These are phyloP conservation scores for Mycena polygramma DNA, from an alignment of 768 basidiomycete species.

Conservation along the genomic window DNA sequence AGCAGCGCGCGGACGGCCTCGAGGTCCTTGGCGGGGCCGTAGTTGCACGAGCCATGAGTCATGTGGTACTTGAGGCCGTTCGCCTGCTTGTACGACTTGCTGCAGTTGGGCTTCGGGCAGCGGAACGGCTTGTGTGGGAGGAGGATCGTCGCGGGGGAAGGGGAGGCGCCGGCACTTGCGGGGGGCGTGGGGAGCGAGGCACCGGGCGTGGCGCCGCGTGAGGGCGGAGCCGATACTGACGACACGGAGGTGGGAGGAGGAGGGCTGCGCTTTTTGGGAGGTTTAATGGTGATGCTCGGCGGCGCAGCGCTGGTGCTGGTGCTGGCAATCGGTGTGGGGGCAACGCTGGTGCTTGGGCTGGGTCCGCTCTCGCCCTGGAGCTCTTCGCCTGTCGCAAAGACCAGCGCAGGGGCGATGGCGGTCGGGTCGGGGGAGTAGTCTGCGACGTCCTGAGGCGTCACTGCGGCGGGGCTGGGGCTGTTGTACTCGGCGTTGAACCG, in stretches of 20 bases:
- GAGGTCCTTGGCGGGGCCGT: conserved; percentile 88
- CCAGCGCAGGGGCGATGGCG: conserved; percentile 32
- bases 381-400: conserved; percentile 35
- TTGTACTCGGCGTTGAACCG: conserved; percentile 33
- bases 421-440: conserved; percentile 17
- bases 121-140: conserved; percentile 83
- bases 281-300: background rate
- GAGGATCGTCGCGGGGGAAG: conserved; percentile 36
- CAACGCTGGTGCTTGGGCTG: background rate
- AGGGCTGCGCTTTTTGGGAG: conserved; percentile 11
- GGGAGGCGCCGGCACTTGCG: background rate
- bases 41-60: conserved; percentile 94
- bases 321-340: background rate
- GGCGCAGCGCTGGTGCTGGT: background rate
- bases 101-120: conserved; percentile 95
- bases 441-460: conserved; percentile 24
- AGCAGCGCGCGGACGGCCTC: conserved; percentile 83
- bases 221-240: conserved; percentile 36
- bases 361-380: conserved; percentile 16
- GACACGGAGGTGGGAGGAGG: conserved; percentile 5
- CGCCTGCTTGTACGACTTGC: conserved; percentile 96
- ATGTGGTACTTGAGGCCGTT: conserved; percentile 96
- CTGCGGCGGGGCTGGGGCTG: conserved; percentile 27
- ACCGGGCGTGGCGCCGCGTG: conserved; percentile 41
- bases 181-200: conserved; percentile 38